These are phyloP conservation scores for Acanthamoeba castellanii DNA, from an alignment of 208 protist species.

Conservation along the genomic window DNA sequence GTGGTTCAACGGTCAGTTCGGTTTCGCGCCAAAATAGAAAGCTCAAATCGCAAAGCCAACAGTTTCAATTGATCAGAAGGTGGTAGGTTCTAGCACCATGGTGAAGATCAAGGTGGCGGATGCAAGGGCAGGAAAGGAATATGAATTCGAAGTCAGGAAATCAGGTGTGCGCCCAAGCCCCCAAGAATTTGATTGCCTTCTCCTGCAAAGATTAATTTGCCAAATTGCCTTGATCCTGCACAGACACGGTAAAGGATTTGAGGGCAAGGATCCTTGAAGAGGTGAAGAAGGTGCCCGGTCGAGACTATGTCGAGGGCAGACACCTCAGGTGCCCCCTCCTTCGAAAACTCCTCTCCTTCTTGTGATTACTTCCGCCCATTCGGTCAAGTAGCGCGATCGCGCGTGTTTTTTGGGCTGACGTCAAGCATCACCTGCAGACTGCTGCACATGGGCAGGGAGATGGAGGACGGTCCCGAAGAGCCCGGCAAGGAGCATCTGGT, in stretches of 20 bases:
- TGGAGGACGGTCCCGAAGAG: neutral
- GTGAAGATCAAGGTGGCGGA: neutral
- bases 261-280: neutral
- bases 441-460: neutral
- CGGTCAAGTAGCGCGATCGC: neutral
- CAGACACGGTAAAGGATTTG: slow-evolving; percentile 29
- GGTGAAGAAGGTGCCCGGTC: slow-evolving; percentile 2
- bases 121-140: neutral
- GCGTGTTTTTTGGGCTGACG: neutral
- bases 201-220: neutral
- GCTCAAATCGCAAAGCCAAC: no score
- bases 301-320: neutral
- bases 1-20: no score
- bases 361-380: neutral
- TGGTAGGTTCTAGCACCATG: no score
- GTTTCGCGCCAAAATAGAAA: no score
- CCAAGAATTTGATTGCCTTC: neutral
- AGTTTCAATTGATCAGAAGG: no score
- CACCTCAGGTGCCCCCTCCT: neutral
- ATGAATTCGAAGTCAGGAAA: slow-evolving; percentile 41
- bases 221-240: neutral
- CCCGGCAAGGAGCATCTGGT: neutral
- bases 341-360: no score
- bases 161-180: no score
- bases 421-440: neutral